Evolutionary conservation across 2,329 filamentous ascomycete genomes (phyloP), one percentile per base, ranked within the genome.

Genomic region (Biscogniauxia marginata): DNA sequence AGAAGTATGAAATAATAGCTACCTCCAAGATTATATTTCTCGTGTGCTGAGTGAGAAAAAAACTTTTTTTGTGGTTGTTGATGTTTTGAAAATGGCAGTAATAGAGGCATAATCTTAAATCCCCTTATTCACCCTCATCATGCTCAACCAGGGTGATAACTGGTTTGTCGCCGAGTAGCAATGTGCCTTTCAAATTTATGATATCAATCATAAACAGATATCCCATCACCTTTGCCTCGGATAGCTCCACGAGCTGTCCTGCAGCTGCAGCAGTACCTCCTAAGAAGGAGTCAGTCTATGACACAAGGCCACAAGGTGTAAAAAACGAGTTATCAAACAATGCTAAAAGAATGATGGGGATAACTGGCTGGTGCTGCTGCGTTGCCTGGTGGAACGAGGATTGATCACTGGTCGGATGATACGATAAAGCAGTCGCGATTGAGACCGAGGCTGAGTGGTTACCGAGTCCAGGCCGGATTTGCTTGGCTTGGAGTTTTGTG

Each of bases 171-270:
- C 88, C 85, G 65, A 99, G 88, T 83, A 96, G 95, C 61, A 92
- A 88, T 66, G 91, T 86, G 65, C 95, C 95, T 72, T 96, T 91
- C 65, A 99, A 85, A 76, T 95, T 93, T 67, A 92, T 88, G 63
- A 99, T 88, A 76, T 98, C 93, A 73, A 98, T 89, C 69, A 99
- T 90, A 80, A 99, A 99, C 61, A 97, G 79, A 77, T 90, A 98
- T 66, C 91, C 93, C 57, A 96, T 76, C 48, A 98, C 80, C n/a
- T 85, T 81, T 63, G 93, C 95, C 65, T 92, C 91, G 63, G 96
- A 85, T 75, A 96, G 86, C 73, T 87, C 82, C 67, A 98, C 90
- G 57, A 99, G 88, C 60, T 90, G 84, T 62, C 90, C 92, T 19
- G 92, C 93, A 58, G 93, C 95, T 63, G 85, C 85, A 55, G 95